Evolutionary conservation across 257 asterid species (phyloP), one percentile per base, ranked within the genome.

Genomic region (Knoxia roxburghii): DNA sequence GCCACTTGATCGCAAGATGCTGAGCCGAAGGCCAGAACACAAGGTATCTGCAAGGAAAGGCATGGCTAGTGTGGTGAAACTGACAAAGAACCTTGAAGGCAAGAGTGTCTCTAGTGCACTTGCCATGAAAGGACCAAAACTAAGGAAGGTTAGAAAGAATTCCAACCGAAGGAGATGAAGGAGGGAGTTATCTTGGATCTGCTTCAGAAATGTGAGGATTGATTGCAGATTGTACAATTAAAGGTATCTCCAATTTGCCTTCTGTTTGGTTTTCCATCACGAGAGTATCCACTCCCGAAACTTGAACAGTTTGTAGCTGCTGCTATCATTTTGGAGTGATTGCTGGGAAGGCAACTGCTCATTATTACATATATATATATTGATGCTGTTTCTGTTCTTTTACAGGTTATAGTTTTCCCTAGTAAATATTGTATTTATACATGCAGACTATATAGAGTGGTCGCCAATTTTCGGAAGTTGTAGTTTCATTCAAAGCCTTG

Each of bases 1-100:
- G 99, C 97, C 99, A 43, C 97, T 94, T 71, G 97, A 94, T 74
- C 86, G 97, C 20, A 94, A 90, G 75, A 90, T 94, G 97, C 75
- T 94, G 82, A 94, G 99, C 68, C 79, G 86, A 17, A 85, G 99
- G 81, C 87, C 96, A 0, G 99, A 90, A 78, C 96, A 90, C 20
- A 65, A 95, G 65, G 93, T 92, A 1, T 79, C 95, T 17, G 99
- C 96, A 3, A 82, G 95, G 67, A 90, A 79, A 79, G 97, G 99
- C 43, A 90, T 94, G 96, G 80, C 87, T 21, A 91, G 88, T 68
- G 91, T 94, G 55, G 96, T 87, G 57, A 85, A 83, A 91, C 67
- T 85, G 60, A 75, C 97, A 0, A 94, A 88, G 91, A 87, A 76
- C 75, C 78, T 90, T 6, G 91, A 94, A 81, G 99, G 99, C 59